Percentiles rank a stretch among this genome's conserved stretches.
Conservation (phyloP, 106 monocot genomes). For the Allium cepa region DNA sequence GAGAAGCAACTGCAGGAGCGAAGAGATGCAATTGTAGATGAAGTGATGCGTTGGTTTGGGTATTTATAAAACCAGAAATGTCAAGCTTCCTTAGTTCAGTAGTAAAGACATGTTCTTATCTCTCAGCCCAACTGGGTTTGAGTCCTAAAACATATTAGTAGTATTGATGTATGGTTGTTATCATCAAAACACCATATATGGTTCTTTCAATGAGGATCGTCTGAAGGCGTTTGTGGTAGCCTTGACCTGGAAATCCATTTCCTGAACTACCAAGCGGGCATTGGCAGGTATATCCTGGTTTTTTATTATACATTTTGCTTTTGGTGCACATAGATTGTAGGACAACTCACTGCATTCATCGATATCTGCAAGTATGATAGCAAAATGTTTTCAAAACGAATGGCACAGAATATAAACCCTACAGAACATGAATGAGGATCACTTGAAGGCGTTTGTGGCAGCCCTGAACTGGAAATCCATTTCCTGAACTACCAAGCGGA, state of each 20-base stretch:
- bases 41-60: too few relatives aligned
- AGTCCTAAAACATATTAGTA: too few relatives aligned
- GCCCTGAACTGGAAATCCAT: neutral
- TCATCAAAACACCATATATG: too few relatives aligned
- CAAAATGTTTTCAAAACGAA: neutral
- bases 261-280: constrained; percentile 1
- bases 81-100: too few relatives aligned
- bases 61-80: too few relatives aligned
- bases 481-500: constrained; percentile 1
- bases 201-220: neutral
- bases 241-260: neutral
- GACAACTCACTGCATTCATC: constrained; percentile 1
- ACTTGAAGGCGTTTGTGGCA: neutral
- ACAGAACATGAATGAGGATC: too few relatives aligned
- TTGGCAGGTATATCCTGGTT: neutral
- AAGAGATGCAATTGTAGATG: too few relatives aligned
- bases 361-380: neutral
- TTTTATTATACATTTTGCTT: neutral
- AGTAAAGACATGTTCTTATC: too few relatives aligned
- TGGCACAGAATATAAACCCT: neutral
- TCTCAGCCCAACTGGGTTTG: too few relatives aligned
- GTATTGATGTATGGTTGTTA: too few relatives aligned
- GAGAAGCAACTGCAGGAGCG: too few relatives aligned
- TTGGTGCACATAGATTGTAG: neutral
- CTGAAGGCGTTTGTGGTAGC: neutral